Evolutionary conservation across 345 rosid genomes (phyloP).

Genomic region (Citrus glauca): DNA sequence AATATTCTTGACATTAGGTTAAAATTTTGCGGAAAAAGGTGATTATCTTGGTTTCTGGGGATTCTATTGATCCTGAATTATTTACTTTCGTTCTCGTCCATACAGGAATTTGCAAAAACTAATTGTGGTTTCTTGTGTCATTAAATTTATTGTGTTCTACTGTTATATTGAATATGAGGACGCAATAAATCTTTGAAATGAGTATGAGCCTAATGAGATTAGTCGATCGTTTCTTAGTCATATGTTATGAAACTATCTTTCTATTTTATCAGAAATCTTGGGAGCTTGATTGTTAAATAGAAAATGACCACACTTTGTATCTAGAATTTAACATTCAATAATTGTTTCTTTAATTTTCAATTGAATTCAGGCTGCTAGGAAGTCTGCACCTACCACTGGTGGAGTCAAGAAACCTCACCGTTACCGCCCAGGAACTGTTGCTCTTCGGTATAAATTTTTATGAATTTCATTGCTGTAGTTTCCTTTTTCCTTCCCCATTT

Average conservation of each 20-base stretch:
- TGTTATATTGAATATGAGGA: neutral
- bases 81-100: neutral
- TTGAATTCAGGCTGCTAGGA: constrained; percentile 44
- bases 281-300: neutral
- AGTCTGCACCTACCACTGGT: constrained; percentile 60
- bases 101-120: neutral
- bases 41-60: neutral
- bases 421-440: constrained; percentile 57
- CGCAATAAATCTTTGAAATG: neutral
- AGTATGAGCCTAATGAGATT: neutral
- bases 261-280: neutral
- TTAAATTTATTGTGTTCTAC: neutral
- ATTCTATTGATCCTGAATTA: neutral
- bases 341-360: neutral
- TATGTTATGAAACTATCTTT: neutral
- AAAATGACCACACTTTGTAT: no score
- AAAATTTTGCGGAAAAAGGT: neutral
- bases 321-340: neutral
- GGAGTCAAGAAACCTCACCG: constrained; percentile 67
- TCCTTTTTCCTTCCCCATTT: neutral
- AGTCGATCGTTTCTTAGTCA: neutral
- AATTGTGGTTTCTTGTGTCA: neutral
- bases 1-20: neutral
- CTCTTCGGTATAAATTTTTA: constrained; percentile 33
- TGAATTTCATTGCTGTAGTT: neutral